phyloP scores from a whole-genome alignment of 305 asterid species.

The Andrographis paniculata region DNA sequence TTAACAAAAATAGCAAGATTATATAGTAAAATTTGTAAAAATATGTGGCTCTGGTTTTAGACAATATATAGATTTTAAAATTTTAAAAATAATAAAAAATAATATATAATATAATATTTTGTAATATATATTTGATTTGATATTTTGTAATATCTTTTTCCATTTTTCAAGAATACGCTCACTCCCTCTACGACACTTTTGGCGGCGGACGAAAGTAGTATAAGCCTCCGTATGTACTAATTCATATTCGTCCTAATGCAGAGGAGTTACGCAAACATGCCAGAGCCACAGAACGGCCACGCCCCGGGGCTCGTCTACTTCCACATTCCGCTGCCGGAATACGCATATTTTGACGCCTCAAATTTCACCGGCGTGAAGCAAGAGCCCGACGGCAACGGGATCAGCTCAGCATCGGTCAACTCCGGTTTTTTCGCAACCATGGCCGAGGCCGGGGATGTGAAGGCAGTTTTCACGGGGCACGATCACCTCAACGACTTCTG shows the following conservation, averaged over 20 bases:
- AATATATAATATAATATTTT: too few relatives aligned
- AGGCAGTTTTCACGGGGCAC: slow-evolving; percentile 88
- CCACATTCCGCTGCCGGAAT: slow-evolving; percentile 93
- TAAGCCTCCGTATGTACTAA: background rate
- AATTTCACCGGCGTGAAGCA: slow-evolving; percentile 73
- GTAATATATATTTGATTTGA: too few relatives aligned
- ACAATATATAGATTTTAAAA: too few relatives aligned
- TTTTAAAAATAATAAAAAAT: too few relatives aligned
- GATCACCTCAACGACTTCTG: slow-evolving; percentile 94
- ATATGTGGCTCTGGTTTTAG: too few relatives aligned
- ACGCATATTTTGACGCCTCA: slow-evolving; percentile 58
- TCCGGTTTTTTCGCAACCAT: slow-evolving; percentile 85
- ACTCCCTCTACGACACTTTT: too few relatives aligned
- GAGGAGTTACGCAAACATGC: slow-evolving; percentile 48
- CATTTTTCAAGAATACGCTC: too few relatives aligned
- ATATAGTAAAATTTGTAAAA: too few relatives aligned
- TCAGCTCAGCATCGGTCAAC: slow-evolving; percentile 73
- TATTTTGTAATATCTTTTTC: too few relatives aligned
- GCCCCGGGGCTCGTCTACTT: slow-evolving; percentile 90
- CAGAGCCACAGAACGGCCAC: slow-evolving; percentile 50
- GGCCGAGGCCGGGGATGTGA: slow-evolving; percentile 80
- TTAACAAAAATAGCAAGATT: too few relatives aligned
- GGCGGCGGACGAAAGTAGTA: too few relatives aligned
- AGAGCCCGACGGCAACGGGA: slow-evolving; percentile 35
- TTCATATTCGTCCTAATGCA: slow-evolving; percentile 23